These are phyloP conservation scores for Wallacemonas sp. DNA, from an alignment of 208 protist species.

Conservation along the genomic window DNA sequence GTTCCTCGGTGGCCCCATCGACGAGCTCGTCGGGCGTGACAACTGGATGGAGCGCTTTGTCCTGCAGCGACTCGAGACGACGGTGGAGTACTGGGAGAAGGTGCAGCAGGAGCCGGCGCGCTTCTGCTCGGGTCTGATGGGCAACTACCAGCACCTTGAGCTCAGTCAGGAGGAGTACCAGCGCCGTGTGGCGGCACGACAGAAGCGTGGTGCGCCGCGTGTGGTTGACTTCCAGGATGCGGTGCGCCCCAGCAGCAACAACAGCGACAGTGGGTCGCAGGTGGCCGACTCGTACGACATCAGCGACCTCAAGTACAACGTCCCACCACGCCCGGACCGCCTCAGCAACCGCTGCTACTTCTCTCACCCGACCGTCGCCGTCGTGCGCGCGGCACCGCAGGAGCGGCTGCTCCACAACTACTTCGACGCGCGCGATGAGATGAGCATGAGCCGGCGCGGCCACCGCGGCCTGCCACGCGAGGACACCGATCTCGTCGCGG, in stretches of 20 bases:
- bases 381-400: conserved; percentile 13
- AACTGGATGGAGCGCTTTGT: conserved; percentile 51
- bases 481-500: neutral
- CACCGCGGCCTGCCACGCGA: conserved; percentile 9
- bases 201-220: neutral
- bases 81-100: conserved; percentile 27
- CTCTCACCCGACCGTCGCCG: conserved; percentile 15
- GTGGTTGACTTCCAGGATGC: conserved; percentile 12
- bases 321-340: conserved; percentile 19
- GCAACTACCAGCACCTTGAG: conserved; percentile 5
- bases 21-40: conserved; percentile 27
- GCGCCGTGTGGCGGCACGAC: neutral
- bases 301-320: conserved; percentile 8
- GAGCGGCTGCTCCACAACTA: conserved; percentile 19
- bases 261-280: neutral
- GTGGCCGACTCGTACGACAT: conserved; percentile 1
- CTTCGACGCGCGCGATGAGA: conserved; percentile 9
- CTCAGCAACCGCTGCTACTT: conserved; percentile 33
- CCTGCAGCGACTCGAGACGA: conserved; percentile 27
- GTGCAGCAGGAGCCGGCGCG: conserved; percentile 22
- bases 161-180: neutral
- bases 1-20: conserved; percentile 47
- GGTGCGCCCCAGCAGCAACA: conserved; percentile 6
- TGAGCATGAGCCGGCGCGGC: neutral
- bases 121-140: conserved; percentile 12